phyloP scores from a whole-genome alignment of 2,329 filamentous ascomycete species.

The Epichloe sp. region DNA sequence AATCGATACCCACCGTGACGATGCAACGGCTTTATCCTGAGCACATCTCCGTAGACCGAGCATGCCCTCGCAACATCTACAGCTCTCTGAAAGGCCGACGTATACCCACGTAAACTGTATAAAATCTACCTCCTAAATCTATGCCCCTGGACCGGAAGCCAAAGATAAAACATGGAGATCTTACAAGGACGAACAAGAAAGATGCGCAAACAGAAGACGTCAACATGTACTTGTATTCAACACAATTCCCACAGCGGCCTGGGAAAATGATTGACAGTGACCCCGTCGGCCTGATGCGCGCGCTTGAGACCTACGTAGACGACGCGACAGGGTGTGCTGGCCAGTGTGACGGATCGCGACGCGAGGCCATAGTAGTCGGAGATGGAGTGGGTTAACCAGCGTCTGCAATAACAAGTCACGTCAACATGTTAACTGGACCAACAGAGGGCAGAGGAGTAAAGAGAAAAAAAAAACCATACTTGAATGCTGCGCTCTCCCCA shows the following conservation, averaged over 20 bases:
- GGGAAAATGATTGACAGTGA: constrained; percentile 30
- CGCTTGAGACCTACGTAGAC: constrained; percentile 70
- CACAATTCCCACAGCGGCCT: constrained; percentile 52
- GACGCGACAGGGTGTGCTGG: constrained; percentile 57
- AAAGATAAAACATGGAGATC: no score
- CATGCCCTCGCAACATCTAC: no score
- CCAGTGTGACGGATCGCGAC: constrained; percentile 67
- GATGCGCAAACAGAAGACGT: not conserved
- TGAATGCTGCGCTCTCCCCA: constrained; percentile 68
- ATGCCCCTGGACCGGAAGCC: no score
- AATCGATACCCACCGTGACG: no score
- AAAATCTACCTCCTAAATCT: no score
- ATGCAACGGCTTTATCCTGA: no score
- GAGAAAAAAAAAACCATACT: constrained; percentile 38
- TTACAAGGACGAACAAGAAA: not conserved
- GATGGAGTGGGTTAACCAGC: constrained; percentile 88
- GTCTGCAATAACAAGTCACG: constrained; percentile 32
- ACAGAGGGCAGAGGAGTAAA: not conserved
- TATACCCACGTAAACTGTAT: no score
- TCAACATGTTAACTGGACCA: not conserved
- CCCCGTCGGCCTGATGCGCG: constrained; percentile 15
- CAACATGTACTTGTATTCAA: constrained; percentile 14
- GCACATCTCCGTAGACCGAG: no score
- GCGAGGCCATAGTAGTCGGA: constrained; percentile 82
- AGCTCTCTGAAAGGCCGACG: no score